These are phyloP conservation scores for Xylariales sp. DNA, from an alignment of 2,329 filamentous ascomycete genomes.

Conservation along the genomic window DNA sequence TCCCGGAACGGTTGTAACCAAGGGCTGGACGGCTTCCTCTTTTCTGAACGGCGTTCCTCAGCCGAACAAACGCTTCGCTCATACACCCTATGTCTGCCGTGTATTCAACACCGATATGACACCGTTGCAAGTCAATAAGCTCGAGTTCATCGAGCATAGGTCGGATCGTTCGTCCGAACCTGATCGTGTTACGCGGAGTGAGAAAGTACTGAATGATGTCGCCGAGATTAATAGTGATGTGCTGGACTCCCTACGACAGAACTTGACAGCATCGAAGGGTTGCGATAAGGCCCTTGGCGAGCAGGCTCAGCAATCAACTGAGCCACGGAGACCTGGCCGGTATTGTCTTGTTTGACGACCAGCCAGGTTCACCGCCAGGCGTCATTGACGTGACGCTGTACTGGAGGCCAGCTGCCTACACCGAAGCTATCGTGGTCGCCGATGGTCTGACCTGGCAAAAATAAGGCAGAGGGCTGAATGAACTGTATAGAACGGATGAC, in stretches of 20 bases:
- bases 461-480: neutral
- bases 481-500: neutral
- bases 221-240: neutral
- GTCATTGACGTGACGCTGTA: neutral
- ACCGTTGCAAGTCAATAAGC: neutral
- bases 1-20: neutral
- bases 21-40: neutral
- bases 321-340: neutral
- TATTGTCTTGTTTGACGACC: neutral
- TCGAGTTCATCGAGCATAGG: neutral
- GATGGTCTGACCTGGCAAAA: neutral
- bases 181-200: neutral
- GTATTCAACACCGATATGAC: neutral
- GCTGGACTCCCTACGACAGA: neutral
- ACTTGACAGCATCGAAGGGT: neutral
- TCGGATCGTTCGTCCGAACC: neutral
- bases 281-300: neutral
- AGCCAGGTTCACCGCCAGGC: neutral
- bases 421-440: neutral
- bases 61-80: neutral
- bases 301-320: neutral
- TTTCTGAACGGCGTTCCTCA: neutral
- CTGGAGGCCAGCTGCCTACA: neutral
- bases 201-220: neutral
- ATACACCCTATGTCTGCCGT: neutral